Conservation (phyloP, 202 grass and related monocot species). For the Setaria viridis region DNA sequence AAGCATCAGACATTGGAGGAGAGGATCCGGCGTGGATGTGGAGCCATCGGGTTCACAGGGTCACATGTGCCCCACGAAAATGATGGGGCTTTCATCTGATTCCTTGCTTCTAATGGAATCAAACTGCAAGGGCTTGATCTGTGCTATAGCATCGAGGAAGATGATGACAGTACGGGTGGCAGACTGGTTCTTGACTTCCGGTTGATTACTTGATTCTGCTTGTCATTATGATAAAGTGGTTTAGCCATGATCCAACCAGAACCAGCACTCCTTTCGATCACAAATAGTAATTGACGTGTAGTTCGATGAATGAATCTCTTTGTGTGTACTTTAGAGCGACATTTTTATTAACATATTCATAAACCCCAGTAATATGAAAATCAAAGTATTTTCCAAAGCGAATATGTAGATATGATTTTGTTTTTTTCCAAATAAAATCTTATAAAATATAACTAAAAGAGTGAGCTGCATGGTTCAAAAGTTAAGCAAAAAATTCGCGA, state of each 20-base stretch:
- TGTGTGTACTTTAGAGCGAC: background rate
- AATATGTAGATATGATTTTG: background rate
- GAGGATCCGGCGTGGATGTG: slow-evolving; percentile 32
- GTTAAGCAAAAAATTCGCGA: background rate
- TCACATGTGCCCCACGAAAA: slow-evolving; percentile 29
- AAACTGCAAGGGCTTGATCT: slow-evolving; percentile 27
- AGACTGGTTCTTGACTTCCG: background rate
- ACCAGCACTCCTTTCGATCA: background rate
- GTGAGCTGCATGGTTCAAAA: background rate
- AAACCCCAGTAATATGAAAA: background rate
- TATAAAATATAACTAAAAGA: background rate
- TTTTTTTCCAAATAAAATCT: too few species aligned
- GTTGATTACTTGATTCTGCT: background rate
- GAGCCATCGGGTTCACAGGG: slow-evolving; percentile 49
- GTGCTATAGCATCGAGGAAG: slow-evolving; percentile 27
- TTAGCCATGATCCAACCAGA: background rate
- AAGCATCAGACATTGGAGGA: background rate
- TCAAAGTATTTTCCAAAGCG: background rate
- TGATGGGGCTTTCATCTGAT: slow-evolving; percentile 15
- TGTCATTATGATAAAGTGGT: background rate
- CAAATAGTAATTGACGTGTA: background rate
- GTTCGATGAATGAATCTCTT: background rate
- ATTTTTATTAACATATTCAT: background rate
- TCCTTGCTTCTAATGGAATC: slow-evolving; percentile 32
- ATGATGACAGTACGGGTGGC: background rate